Evolutionary conservation across 169 alveolate species (phyloP), one percentile per base, ranked within the genome.

Genomic region (Cyclospora cayetanensis): DNA sequence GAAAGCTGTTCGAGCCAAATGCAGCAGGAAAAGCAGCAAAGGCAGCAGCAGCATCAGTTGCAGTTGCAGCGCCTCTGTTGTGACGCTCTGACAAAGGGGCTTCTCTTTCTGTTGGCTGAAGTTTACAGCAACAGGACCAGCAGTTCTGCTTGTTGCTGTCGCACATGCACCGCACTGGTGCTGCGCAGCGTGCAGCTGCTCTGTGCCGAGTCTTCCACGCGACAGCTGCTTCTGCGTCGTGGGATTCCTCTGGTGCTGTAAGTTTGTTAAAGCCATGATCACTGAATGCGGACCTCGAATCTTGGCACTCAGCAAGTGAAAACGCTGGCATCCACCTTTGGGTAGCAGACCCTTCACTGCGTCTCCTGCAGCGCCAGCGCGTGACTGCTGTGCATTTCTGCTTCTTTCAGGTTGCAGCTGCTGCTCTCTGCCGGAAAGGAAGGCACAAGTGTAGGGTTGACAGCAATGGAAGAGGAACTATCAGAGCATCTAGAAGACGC

Each of bases 181-280:
- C 72, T 60, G 72, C 72, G 72, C 72, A 20, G 72, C 72, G 11
- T 60, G 72, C 72, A 15, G 72, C 72, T 60, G 31, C 72, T 60
- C 72, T 60, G 72, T n/a, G 18, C 72, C 42, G 72, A 60, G 35
- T 7, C 11, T 9, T 12, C 72, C 27, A 20, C 31, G n/a, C 72
- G 27, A 31, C 72, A 20, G 72, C 72, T 12, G 7, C 72, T 60
- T n/a, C 72, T 60, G 72, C 72, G 31, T 15, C 72, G n/a, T n/a
- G 72, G 72, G 35, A 31, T 60, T 1, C 72, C 72, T 12, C 72
- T 60, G 15, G 34, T 60, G 72, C 35, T 60, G 72, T 60, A 60
- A n/a, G 72, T 60, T n/a, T n/a, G n/a, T n/a, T n/a, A n/a, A n/a
- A n/a, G n/a, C n/a, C n/a, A n/a, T n/a, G n/a, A n/a, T n/a, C n/a